Percentiles rank a stretch among this genome's conserved stretches.
These are phyloP conservation scores for Alternaria infectoria DNA, from an alignment of 2,329 filamentous ascomycete genomes.

Conservation along the genomic window DNA sequence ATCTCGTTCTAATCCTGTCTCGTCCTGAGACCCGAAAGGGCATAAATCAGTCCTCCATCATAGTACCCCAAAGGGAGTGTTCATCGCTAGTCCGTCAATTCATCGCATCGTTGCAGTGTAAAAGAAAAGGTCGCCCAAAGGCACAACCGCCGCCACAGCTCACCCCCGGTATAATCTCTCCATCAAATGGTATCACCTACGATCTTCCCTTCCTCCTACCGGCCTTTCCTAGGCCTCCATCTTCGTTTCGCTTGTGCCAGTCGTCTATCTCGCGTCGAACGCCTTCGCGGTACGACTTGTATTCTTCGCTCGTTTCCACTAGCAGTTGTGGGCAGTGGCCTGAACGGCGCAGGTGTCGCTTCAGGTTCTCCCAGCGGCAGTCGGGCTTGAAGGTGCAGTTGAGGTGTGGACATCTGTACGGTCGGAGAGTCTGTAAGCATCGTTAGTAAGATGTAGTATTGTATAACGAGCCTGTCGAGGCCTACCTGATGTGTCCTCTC, in stretches of 20 bases:
- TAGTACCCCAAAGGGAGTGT: background rate
- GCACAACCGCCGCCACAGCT: background rate
- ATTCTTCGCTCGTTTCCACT: conserved; percentile 40
- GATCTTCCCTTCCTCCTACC: conserved; percentile 28
- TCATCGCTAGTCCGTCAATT: background rate
- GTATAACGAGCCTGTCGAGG: background rate
- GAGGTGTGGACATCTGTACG: conserved; percentile 45
- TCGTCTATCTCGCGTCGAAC: conserved; percentile 43
- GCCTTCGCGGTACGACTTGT: conserved; percentile 42
- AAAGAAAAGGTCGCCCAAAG: background rate
- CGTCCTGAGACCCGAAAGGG: background rate
- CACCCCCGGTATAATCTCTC: background rate
- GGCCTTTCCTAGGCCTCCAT: conserved; percentile 23
- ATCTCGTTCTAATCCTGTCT: background rate
- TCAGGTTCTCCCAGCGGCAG: conserved; percentile 49
- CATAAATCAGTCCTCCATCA: background rate
- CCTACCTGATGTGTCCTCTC: conserved; percentile 46
- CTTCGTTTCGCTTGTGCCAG: conserved; percentile 40
- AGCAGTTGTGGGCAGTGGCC: conserved; percentile 46
- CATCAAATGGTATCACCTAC: background rate
- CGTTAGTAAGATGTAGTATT: background rate
- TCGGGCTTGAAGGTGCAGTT: conserved; percentile 48
- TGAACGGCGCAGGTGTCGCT: conserved; percentile 46
- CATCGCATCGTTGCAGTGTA: background rate
- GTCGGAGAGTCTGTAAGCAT: conserved; percentile 36